phyloP scores from a whole-genome alignment of 441 rosid species.

The Gossypium lobatum region DNA sequence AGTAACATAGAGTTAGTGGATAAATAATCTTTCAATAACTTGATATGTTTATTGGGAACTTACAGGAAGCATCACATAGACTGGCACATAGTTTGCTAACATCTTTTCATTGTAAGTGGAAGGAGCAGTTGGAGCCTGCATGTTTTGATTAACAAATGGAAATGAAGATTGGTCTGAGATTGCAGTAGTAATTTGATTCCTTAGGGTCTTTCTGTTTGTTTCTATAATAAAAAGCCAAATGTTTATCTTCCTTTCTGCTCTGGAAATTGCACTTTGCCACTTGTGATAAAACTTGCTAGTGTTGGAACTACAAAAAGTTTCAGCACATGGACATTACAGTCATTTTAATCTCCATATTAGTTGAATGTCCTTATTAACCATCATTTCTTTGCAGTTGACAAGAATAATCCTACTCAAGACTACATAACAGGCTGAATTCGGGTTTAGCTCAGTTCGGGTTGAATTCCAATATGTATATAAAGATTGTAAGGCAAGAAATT shows the following conservation, averaged over 20 bases:
- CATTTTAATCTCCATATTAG: neutral
- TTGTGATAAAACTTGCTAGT: neutral
- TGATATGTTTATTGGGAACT: constrained; percentile 14
- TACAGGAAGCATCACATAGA: constrained; percentile 85
- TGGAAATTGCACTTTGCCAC: neutral
- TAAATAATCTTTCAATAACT: neutral
- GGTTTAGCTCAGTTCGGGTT: neutral
- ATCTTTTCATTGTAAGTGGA: constrained; percentile 28
- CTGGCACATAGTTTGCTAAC: constrained; percentile 61
- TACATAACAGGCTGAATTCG: neutral
- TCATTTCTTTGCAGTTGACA: neutral
- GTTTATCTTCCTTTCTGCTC: neutral
- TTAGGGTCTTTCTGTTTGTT: neutral
- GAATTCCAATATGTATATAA: too few species aligned
- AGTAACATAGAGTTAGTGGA: neutral
- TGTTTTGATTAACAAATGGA: constrained; percentile 8
- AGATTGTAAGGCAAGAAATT: neutral
- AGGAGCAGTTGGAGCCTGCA: constrained; percentile 42
- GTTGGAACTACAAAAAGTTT: neutral
- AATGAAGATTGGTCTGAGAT: neutral
- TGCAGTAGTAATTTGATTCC: neutral
- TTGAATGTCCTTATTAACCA: neutral
- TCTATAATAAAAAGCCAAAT: constrained; percentile 3
- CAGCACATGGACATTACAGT: neutral
- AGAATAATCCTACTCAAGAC: neutral